Percentiles rank a stretch among this genome's conserved stretches.
These are phyloP conservation scores for Arachnopeziza araneosa DNA, from an alignment of 2,329 filamentous ascomycete species.

Conservation along the genomic window DNA sequence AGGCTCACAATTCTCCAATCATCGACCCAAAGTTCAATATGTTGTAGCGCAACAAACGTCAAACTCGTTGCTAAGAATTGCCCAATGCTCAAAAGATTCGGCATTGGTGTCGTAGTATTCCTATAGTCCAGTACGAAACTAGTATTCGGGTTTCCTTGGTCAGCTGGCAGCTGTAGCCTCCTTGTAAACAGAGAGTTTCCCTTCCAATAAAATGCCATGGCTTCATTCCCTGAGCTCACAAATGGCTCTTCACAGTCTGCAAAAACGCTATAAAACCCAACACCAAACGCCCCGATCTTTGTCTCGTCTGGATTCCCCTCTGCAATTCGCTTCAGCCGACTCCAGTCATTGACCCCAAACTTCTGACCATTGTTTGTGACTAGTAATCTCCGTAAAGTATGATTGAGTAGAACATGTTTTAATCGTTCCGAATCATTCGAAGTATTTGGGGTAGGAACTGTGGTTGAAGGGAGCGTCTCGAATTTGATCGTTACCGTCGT, in stretches of 20 bases:
- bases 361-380: constrained; percentile 89
- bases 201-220: constrained; percentile 99
- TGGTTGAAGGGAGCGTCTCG: constrained; percentile 81
- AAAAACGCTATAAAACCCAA: constrained; percentile 98
- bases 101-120: constrained; percentile 79
- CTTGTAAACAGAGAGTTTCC: constrained; percentile 95
- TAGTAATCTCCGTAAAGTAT: constrained; percentile 80
- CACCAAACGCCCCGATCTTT: constrained; percentile 97
- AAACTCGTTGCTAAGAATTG: constrained; percentile 93
- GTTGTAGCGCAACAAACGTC: constrained; percentile 86
- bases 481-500: constrained; percentile 85
- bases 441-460: constrained; percentile 58
- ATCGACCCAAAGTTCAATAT: constrained; percentile 86
- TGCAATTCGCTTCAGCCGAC: constrained; percentile 89
- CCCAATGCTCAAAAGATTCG: constrained; percentile 77
- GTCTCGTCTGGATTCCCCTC: constrained; percentile 98
- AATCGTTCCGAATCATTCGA: constrained; percentile 65
- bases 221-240: constrained; percentile 83
- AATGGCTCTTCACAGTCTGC: constrained; percentile 98
- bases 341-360: constrained; percentile 90
- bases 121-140: constrained; percentile 94
- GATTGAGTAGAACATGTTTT: constrained; percentile 77
- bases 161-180: constrained; percentile 66
- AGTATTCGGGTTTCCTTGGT: constrained; percentile 64
- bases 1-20: constrained; percentile 75